Evolutionary conservation across 2,329 filamentous ascomycete genomes (phyloP).

Genomic region (Aspergillus phoenicis): DNA sequence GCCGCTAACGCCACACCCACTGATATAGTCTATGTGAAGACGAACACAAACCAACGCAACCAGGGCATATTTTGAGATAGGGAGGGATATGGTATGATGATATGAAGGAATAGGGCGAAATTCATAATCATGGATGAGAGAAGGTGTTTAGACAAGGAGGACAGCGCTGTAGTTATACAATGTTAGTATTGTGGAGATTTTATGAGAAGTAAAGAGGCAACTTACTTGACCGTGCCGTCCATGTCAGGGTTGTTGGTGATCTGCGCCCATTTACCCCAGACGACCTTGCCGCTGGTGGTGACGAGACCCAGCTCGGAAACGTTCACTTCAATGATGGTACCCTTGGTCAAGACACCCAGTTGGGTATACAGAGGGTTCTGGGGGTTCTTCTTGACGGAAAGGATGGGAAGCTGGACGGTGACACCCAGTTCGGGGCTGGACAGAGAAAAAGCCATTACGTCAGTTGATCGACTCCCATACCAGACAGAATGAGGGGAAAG

Average conservation of each 20-base stretch:
- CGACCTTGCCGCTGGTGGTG: constrained; percentile 87
- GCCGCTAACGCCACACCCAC: constrained; percentile 10
- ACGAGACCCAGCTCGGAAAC: constrained; percentile 88
- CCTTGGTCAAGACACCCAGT: constrained; percentile 84
- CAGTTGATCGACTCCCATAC: not conserved
- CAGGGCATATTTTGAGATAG: not conserved
- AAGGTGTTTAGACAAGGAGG: not conserved
- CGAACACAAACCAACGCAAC: not conserved
- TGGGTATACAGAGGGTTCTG: constrained; percentile 91
- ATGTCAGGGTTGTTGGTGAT: constrained; percentile 60
- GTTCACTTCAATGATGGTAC: constrained; percentile 86
- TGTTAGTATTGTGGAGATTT: not conserved
- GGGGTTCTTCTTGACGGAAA: constrained; percentile 80
- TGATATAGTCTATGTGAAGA: constrained; percentile 4
- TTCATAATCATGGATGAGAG: constrained; percentile 9
- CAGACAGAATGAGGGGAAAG: not conserved
- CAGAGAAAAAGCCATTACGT: constrained; percentile 16
- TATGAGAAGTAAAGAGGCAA: not conserved
- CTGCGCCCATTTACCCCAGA: constrained; percentile 85
- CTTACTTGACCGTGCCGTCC: constrained; percentile 63
- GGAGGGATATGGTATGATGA: not conserved
- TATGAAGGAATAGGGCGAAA: not conserved
- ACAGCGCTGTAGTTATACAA: not conserved
- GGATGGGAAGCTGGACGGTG: constrained; percentile 83
- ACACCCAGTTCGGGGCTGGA: constrained; percentile 71